Evolutionary conservation across 495 filamentous ascomycete species (phyloP).

Genomic region (Penicillium desertorum): DNA sequence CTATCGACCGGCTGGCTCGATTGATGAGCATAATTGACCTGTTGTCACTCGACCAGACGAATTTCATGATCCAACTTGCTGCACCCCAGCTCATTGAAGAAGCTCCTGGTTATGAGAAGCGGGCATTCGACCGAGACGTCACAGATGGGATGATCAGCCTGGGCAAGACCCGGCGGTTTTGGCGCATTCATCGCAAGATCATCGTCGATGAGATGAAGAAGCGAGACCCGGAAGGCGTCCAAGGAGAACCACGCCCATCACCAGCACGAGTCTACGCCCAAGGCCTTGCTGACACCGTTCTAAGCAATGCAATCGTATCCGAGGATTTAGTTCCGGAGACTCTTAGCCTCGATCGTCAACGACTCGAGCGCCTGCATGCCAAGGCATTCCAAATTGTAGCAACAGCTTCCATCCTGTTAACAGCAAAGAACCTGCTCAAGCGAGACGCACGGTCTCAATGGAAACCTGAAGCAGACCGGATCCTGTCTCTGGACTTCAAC

Average conservation of each 20-base stretch:
- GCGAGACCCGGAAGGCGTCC: slow-evolving; percentile 68
- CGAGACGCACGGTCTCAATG: slow-evolving; percentile 87
- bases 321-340: slow-evolving; percentile 76
- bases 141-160: slow-evolving; percentile 58
- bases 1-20: slow-evolving; percentile 79
- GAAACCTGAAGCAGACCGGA: slow-evolving; percentile 80
- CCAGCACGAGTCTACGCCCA: slow-evolving; percentile 75
- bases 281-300: slow-evolving; percentile 62
- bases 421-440: slow-evolving; percentile 93
- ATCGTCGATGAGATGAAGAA: slow-evolving; percentile 68
- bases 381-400: slow-evolving; percentile 74
- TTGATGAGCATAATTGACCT: slow-evolving; percentile 85
- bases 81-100: slow-evolving; percentile 81
- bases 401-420: slow-evolving; percentile 77
- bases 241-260: slow-evolving; percentile 42
- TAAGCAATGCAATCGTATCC: slow-evolving; percentile 57
- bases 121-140: slow-evolving; percentile 69
- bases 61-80: slow-evolving; percentile 81
- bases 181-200: slow-evolving; percentile 66
- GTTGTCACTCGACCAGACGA: slow-evolving; percentile 91
- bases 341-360: slow-evolving; percentile 72
- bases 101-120: slow-evolving; percentile 75
- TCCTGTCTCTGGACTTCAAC: slow-evolving; percentile 58
- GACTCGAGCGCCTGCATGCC: slow-evolving; percentile 64
- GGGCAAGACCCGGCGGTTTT: slow-evolving; percentile 66